Percentiles rank a stretch among this genome's conserved stretches.
phyloP scores from a whole-genome alignment of 352 stramenopile genomes.

The Halophytophthora polymorphica region DNA sequence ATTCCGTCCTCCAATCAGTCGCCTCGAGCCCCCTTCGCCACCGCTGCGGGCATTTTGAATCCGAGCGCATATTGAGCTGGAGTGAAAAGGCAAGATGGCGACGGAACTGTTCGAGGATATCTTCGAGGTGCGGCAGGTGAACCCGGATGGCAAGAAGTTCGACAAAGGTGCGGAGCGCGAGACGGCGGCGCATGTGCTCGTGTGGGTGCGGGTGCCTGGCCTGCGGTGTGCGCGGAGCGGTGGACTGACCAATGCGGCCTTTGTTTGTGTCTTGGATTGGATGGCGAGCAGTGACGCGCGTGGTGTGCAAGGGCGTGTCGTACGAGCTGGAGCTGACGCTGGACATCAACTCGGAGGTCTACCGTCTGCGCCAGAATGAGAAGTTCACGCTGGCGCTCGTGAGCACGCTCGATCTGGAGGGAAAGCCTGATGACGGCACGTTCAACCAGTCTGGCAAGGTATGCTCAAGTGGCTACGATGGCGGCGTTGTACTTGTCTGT shows the following conservation, averaged over 20 bases:
- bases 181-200: not conserved
- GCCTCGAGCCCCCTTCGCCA: not conserved
- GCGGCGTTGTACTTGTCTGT: conserved; percentile 4
- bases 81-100: conserved; percentile 45
- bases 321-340: conserved; percentile 97
- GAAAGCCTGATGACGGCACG: conserved; percentile 93
- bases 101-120: conserved; percentile 98
- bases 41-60: not conserved
- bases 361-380: conserved; percentile 93
- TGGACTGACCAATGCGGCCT: conserved; percentile 8
- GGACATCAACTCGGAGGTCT: conserved; percentile 98
- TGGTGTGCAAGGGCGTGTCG: conserved; percentile 95
- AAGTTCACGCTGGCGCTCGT: conserved; percentile 96
- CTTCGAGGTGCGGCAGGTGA: conserved; percentile 96
- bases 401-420: conserved; percentile 95
- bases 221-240: not conserved
- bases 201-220: too few species aligned
- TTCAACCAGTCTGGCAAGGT: conserved; percentile 92
- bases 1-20: conserved; percentile 5
- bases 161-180: conserved; percentile 73
- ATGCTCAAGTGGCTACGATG: conserved; percentile 4
- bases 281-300: conserved; percentile 83
- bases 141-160: conserved; percentile 98
- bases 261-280: not conserved
- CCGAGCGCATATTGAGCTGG: conserved; percentile 13